Conservation (phyloP, 257 asterid genomes). For the Scutellaria galericulata region DNA sequence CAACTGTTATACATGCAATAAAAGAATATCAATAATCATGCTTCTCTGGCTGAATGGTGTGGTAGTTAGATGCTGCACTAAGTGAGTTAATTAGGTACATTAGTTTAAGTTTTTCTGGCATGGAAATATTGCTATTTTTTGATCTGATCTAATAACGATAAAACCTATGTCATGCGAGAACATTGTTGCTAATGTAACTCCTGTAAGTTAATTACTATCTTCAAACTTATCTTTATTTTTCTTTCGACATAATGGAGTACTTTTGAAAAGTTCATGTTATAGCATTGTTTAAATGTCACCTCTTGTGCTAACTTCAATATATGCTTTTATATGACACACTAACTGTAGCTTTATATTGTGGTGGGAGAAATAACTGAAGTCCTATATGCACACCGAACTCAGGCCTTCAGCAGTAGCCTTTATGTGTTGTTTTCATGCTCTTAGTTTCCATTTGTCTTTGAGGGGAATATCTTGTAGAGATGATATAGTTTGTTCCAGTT, state of each 20-base stretch:
- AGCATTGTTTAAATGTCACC: conserved; percentile 4
- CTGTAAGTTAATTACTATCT: neutral
- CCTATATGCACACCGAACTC: conserved; percentile 17
- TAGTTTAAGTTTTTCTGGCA: too few species aligned
- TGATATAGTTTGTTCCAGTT: neutral
- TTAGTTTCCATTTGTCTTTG: neutral
- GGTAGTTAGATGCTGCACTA: neutral
- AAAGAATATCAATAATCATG: neutral
- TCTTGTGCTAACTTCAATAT: conserved; percentile 6
- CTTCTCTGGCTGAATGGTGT: neutral
- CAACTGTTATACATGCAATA: neutral
- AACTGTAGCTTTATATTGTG: neutral
- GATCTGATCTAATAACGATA: too few species aligned
- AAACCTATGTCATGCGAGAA: too few species aligned
- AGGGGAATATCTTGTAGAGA: conserved; percentile 19
- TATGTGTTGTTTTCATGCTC: conserved; percentile 8
- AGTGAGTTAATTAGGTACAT: too few species aligned
- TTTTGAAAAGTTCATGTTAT: neutral
- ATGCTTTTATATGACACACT: conserved; percentile 15
- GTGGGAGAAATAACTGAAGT: conserved; percentile 6
- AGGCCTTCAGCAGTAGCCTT: conserved; percentile 14
- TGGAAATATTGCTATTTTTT: too few species aligned
- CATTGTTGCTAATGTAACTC: neutral
- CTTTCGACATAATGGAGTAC: too few species aligned
- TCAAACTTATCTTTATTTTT: neutral